Base-by-base conservation (phyloP, 192 early-diverging fungal species). In the Kickxella alabastrina region DNA sequence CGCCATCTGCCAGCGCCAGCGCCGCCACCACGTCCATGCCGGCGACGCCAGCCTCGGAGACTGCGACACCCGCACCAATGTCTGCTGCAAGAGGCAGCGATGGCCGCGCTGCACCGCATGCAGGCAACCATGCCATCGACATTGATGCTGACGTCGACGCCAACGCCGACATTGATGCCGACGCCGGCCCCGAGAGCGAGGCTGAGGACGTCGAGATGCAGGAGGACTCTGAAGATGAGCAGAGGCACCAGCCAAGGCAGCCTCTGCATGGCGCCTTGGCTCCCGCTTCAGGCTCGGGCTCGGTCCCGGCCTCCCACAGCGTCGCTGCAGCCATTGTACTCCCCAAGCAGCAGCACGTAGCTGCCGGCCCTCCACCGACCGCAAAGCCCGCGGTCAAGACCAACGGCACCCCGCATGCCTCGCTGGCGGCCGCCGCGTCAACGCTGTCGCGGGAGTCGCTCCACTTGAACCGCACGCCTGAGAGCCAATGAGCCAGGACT, bases 121-220 rank as follows among this genome's bases (percentile, higher is more conserved):
- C 24, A n/a, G n/a, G n/a, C n/a, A n/a, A n/a, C n/a, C n/a, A n/a
- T n/a, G n/a, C n/a, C n/a, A n/a, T n/a, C n/a, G n/a, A n/a, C n/a
- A n/a, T n/a, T n/a, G n/a, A n/a, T n/a, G n/a, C n/a, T n/a, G n/a
- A n/a, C n/a, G n/a, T n/a, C n/a, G n/a, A n/a, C n/a, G n/a, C n/a
- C n/a, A n/a, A n/a, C n/a, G n/a, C n/a, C n/a, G n/a, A 54, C 39
- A 56, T 49, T 21, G 59, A 56, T 25, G 38, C 42, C 19, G 49
- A 27, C 14, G 6, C 13, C 18, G 62, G 57, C 26, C 61, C 49
- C 35, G 72, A 72, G 15, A 36, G 66, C 40, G 58, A 69, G 54
- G 66, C 45, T 12, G 73, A 69, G 28, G 73, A 76, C 18, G 62
- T 76, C 13, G 73, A 76, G 17, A 65, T 76, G 73, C 60, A 76